Evolutionary conservation across 208 protist species (phyloP).

Genomic region (Endotrypanum monterogeii): DNA sequence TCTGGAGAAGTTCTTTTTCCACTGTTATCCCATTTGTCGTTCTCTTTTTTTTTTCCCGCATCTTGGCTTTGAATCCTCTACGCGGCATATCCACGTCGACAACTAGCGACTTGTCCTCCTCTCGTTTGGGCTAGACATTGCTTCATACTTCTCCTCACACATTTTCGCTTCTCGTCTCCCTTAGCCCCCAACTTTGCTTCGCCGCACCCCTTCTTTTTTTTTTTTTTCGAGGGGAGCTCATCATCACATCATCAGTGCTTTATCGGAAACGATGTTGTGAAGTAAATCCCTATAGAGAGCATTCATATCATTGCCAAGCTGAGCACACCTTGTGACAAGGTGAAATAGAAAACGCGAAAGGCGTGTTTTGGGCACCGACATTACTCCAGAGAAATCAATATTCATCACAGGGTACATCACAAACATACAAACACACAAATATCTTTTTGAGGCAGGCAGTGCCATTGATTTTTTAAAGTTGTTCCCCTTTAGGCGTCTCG

Average conservation of each 20-base stretch:
- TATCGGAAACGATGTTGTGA: neutral
- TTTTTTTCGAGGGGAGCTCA: neutral
- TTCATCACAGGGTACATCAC: neutral
- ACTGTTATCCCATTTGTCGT: too few species aligned
- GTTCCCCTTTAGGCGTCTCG: neutral
- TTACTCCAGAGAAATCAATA: too few species aligned
- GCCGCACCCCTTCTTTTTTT: neutral
- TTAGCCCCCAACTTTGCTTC: neutral
- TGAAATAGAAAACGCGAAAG: neutral
- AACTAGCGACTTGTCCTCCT: neutral
- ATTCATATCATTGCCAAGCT: neutral
- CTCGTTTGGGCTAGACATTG: too few species aligned
- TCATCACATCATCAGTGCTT: neutral
- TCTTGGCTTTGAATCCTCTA: neutral
- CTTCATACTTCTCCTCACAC: too few species aligned
- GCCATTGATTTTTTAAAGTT: neutral
- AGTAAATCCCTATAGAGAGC: neutral
- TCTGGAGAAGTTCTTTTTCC: neutral
- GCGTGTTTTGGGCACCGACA: too few species aligned
- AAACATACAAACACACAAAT: neutral
- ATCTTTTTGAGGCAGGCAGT: neutral
- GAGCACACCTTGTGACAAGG: neutral
- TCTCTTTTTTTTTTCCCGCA: too few species aligned
- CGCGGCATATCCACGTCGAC: neutral
- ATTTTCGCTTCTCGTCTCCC: neutral